These are phyloP conservation scores for Silybum marianum DNA, from an alignment of 129 eudicot genomes.

Conservation along the genomic window DNA sequence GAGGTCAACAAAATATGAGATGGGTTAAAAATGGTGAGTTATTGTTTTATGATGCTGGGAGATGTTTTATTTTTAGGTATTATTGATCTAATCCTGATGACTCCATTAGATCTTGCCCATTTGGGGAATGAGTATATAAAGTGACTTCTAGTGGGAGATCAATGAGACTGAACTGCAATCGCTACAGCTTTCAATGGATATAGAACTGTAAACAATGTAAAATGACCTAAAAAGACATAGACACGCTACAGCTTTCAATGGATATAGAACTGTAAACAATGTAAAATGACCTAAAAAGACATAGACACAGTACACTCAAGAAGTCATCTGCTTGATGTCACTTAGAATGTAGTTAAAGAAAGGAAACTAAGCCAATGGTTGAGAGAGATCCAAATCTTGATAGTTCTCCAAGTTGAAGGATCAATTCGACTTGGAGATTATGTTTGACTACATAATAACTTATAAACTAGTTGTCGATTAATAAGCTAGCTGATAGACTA, in stretches of 20 bases:
- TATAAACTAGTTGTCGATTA: no score
- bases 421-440: background rate
- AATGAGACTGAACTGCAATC: background rate
- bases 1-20: background rate
- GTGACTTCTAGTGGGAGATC: background rate
- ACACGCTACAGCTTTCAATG: no score
- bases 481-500: no score
- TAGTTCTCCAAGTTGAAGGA: background rate
- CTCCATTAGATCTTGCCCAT: background rate
- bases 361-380: no score
- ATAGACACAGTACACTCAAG: background rate
- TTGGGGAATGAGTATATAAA: background rate
- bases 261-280: background rate
- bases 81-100: background rate
- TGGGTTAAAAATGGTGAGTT: background rate
- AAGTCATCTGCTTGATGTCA: background rate
- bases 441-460: background rate
- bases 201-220: background rate
- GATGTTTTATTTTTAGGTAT: background rate
- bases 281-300: background rate
- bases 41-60: background rate
- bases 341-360: background rate
- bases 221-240: background rate
- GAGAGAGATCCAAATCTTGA: background rate
- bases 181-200: background rate